Percentiles rank a stretch among this genome's conserved stretches.
These are phyloP conservation scores for Phytophthora tubulina DNA, from an alignment of 352 stramenopile genomes.

Conservation along the genomic window DNA sequence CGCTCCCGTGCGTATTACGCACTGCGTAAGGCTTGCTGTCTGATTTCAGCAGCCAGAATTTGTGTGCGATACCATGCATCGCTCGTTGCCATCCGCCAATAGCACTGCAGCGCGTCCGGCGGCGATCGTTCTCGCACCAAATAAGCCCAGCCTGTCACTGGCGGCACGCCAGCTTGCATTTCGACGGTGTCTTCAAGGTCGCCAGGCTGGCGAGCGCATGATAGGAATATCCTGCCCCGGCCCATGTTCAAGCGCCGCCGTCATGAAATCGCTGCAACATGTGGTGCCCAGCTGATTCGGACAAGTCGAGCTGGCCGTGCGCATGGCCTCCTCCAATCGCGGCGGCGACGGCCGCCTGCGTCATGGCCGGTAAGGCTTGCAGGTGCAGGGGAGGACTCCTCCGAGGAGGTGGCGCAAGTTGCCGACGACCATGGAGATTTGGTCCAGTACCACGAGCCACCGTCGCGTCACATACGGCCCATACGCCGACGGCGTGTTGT, in stretches of 20 bases:
- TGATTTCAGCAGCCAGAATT: slow-evolving; percentile 7
- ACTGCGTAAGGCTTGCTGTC: not conserved
- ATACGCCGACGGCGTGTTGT: slow-evolving; percentile 26
- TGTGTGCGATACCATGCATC: not conserved
- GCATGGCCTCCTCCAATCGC: slow-evolving; percentile 27
- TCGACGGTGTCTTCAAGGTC: slow-evolving; percentile 26
- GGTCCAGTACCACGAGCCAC: slow-evolving; percentile 10
- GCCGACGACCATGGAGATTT: not conserved
- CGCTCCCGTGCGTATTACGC: not conserved
- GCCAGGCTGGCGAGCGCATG: slow-evolving; percentile 1
- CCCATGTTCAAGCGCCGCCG: slow-evolving; percentile 18
- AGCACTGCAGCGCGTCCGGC: not conserved
- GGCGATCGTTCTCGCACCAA: not conserved
- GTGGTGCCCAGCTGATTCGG: slow-evolving; percentile 13
- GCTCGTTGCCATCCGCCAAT: not conserved
- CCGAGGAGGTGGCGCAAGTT: not conserved
- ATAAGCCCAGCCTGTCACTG: slow-evolving; percentile 17
- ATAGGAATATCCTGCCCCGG: slow-evolving; percentile 27
- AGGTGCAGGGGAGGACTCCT: too few relatives aligned
- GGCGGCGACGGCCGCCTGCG: not conserved
- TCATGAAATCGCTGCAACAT: slow-evolving; percentile 16
- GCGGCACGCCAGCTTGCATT: slow-evolving; percentile 26
- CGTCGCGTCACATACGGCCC: slow-evolving; percentile 31
- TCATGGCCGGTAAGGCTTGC: not conserved
- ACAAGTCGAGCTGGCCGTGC: not conserved